Evolutionary conservation across 805 yeast genomes (phyloP).

Genomic region (Yarrowia alimentaria): DNA sequence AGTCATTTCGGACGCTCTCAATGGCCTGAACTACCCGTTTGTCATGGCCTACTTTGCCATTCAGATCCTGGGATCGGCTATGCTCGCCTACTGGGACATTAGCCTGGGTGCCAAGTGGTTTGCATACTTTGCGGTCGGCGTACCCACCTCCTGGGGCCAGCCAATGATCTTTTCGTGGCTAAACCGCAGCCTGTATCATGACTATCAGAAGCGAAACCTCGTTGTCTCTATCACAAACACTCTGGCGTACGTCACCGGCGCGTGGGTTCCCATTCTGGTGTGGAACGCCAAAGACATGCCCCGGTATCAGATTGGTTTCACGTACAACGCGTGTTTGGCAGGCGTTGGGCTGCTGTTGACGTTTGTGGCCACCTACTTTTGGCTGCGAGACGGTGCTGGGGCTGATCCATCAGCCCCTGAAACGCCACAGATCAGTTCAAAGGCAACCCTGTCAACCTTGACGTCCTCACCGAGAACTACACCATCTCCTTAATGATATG

Average conservation of each 20-base stretch:
- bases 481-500: too few species aligned
- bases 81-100: conserved; percentile 37
- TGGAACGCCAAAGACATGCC: conserved; percentile 23
- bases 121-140: conserved; percentile 16
- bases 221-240: conserved; percentile 11
- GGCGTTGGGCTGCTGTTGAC: not conserved
- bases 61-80: conserved; percentile 43
- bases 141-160: conserved; percentile 17
- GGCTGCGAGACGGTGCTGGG: conserved; percentile 12
- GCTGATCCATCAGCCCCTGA: too few species aligned
- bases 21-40: conserved; percentile 15
- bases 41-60: conserved; percentile 4
- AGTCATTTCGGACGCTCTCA: conserved; percentile 7
- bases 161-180: conserved; percentile 22
- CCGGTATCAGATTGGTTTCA: conserved; percentile 24
- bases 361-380: not conserved
- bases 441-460: too few species aligned
- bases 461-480: too few species aligned
- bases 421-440: too few species aligned
- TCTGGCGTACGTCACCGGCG: conserved; percentile 9
- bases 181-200: conserved; percentile 8
- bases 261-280: conserved; percentile 15
- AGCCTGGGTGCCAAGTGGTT: conserved; percentile 2
- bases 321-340: conserved; percentile 11
- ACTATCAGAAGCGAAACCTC: conserved; percentile 19